phyloP scores from a whole-genome alignment of 495 filamentous ascomycete genomes.

The Friedmanniomyces simplex region DNA sequence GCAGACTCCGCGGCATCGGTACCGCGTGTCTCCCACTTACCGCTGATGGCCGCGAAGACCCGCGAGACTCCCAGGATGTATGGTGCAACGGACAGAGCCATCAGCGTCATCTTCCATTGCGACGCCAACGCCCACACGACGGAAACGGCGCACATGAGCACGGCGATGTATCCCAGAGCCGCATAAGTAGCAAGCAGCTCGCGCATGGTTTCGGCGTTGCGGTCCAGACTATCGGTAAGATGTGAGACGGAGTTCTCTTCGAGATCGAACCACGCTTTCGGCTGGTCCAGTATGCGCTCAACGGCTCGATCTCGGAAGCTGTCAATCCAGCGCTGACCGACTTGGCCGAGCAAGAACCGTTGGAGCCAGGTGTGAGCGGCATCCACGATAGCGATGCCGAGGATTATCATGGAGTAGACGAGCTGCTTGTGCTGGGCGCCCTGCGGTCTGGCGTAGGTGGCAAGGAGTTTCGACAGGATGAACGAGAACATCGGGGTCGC shows the following conservation, averaged over 20 bases:
- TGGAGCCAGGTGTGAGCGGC: constrained; percentile 51
- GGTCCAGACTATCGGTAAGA: constrained; percentile 62
- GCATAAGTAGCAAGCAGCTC: constrained; percentile 71
- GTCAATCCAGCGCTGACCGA: constrained; percentile 73
- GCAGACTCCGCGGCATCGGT: constrained; percentile 48
- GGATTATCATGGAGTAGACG: constrained; percentile 59
- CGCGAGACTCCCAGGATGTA: constrained; percentile 55
- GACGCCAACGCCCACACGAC: constrained; percentile 63
- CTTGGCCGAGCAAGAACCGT: constrained; percentile 59
- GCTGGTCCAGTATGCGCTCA: constrained; percentile 63
- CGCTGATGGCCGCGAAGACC: constrained; percentile 50
- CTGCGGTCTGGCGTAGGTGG: constrained; percentile 49
- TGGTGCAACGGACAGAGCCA: constrained; percentile 59
- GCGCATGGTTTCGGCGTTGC: constrained; percentile 79
- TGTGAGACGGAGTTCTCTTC: constrained; percentile 51
- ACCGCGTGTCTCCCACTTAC: constrained; percentile 58
- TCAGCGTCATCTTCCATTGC: constrained; percentile 74
- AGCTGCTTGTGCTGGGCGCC: constrained; percentile 38
- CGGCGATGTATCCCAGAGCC: constrained; percentile 53
- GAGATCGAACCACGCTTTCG: constrained; percentile 72
- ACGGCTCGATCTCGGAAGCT: constrained; percentile 57
- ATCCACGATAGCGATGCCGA: constrained; percentile 59
- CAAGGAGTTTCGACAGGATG: constrained; percentile 63
- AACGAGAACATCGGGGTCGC: constrained; percentile 70
- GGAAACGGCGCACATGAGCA: constrained; percentile 53